Evolutionary conservation across 148 eudicot genomes (phyloP).

Genomic region (Euryodendron excelsum): DNA sequence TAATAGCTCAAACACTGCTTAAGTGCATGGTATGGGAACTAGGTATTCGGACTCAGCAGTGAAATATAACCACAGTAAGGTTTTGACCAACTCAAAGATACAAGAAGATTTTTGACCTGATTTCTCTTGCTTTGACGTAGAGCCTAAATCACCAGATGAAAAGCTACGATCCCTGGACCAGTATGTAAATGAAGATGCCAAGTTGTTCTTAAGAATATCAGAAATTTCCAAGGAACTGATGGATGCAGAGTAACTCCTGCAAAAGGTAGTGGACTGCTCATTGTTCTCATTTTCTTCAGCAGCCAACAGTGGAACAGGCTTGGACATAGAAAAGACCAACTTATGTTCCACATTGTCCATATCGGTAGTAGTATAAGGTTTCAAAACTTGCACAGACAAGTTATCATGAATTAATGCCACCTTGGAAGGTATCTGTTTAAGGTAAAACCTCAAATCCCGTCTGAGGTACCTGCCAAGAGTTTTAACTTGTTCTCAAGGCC

Average conservation of each 20-base stretch:
- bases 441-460: constrained; percentile 32
- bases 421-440: constrained; percentile 38
- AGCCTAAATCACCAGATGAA: constrained; percentile 13
- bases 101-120: constrained; percentile 29
- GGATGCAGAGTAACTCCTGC: constrained; percentile 21
- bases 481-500: not conserved
- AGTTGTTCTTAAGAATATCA: constrained; percentile 21
- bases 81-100: not conserved
- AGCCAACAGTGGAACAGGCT: constrained; percentile 28
- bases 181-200: constrained; percentile 11
- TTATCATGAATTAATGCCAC: constrained; percentile 36
- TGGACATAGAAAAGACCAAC: constrained; percentile 30
- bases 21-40: not conserved
- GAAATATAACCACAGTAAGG: not conserved
- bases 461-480: constrained; percentile 36
- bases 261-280: constrained; percentile 22
- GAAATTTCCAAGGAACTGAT: constrained; percentile 24
- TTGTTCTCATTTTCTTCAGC: constrained; percentile 20
- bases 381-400: constrained; percentile 21
- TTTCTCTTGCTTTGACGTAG: constrained; percentile 25
- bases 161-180: constrained; percentile 14
- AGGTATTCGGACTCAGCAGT: not conserved
- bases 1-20: not conserved
- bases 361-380: constrained; percentile 17
- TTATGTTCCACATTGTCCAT: constrained; percentile 28